Evolutionary conservation across 1,284 basidiomycete species (phyloP).

Genomic region (Gymnopus androsaceus): DNA sequence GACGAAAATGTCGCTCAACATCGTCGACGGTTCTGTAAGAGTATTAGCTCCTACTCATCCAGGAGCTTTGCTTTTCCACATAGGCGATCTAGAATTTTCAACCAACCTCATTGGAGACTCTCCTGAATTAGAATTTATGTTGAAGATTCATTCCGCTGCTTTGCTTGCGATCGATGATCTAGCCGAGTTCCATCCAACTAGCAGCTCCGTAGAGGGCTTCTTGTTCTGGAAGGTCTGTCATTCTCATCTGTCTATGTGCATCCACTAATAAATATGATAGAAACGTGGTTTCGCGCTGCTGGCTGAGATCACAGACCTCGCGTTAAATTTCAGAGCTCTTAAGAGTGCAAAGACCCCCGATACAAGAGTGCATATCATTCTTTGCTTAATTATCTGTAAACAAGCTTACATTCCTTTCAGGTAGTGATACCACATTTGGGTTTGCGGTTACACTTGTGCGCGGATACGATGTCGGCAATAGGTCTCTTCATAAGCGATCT

Average conservation of each 20-base stretch:
- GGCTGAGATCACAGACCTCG: slow-evolving; percentile 56
- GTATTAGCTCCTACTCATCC: slow-evolving; percentile 58
- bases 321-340: slow-evolving; percentile 41
- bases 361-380: slow-evolving; percentile 39
- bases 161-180: slow-evolving; percentile 70
- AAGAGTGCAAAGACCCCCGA: slow-evolving; percentile 32
- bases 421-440: slow-evolving; percentile 47
- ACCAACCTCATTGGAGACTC: slow-evolving; percentile 75
- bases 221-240: slow-evolving; percentile 71
- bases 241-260: slow-evolving; percentile 2
- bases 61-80: slow-evolving; percentile 66
- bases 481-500: slow-evolving; percentile 53
- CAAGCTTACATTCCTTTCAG: slow-evolving; percentile 32
- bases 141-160: slow-evolving; percentile 50
- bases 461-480: slow-evolving; percentile 64
- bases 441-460: slow-evolving; percentile 63
- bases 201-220: slow-evolving; percentile 34
- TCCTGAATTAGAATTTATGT: slow-evolving; percentile 52
- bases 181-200: slow-evolving; percentile 31
- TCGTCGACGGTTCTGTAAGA: slow-evolving; percentile 74
- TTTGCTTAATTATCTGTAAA: not conserved
- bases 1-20: slow-evolving; percentile 66
- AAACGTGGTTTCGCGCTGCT: slow-evolving; percentile 67
- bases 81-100: slow-evolving; percentile 67
- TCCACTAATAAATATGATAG: slow-evolving; percentile 34